Evolutionary conservation across 2,329 filamentous ascomycete species (phyloP).

Genomic region (Byssochlamys sp.): DNA sequence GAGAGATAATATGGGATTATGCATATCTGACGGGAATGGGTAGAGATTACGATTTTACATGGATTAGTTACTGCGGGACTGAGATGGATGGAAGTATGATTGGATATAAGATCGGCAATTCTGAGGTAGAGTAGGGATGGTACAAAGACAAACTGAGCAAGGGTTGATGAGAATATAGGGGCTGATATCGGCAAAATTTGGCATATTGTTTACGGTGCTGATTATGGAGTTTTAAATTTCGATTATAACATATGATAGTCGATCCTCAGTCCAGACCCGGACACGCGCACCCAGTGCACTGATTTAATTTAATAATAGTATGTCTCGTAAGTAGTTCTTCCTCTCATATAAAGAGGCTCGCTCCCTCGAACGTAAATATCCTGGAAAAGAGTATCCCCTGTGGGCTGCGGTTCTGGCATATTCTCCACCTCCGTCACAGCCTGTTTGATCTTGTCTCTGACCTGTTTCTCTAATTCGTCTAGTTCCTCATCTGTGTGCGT

Average conservation of each 20-base stretch:
- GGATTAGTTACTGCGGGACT: not conserved
- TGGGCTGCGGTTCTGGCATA: conserved; percentile 68
- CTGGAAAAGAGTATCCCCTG: conserved; percentile 73
- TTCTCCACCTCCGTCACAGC: conserved; percentile 78
- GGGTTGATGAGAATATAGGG: no score
- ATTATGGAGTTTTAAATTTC: not conserved
- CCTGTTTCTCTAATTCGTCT: conserved; percentile 84
- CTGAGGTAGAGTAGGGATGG: not conserved
- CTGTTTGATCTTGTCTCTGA: conserved; percentile 65
- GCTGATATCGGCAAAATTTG: not conserved
- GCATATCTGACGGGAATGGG: not conserved
- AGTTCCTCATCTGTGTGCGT: conserved; percentile 80
- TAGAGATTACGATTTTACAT: not conserved
- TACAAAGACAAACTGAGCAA: not conserved
- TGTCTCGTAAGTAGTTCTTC: conserved; percentile 74
- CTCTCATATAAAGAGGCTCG: conserved; percentile 73
- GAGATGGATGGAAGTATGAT: not conserved
- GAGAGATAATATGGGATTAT: not conserved
- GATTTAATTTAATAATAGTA: conserved; percentile 48
- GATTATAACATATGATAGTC: not conserved
- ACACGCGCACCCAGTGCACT: no score
- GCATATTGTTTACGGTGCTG: not conserved
- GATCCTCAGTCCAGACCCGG: not conserved
- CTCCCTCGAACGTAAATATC: conserved; percentile 78
- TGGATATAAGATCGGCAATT: not conserved